Percentiles rank a stretch among this genome's conserved stretches.
These are phyloP conservation scores for Monosporascus sp. DNA, from an alignment of 2,329 filamentous ascomycete genomes.

Conservation along the genomic window DNA sequence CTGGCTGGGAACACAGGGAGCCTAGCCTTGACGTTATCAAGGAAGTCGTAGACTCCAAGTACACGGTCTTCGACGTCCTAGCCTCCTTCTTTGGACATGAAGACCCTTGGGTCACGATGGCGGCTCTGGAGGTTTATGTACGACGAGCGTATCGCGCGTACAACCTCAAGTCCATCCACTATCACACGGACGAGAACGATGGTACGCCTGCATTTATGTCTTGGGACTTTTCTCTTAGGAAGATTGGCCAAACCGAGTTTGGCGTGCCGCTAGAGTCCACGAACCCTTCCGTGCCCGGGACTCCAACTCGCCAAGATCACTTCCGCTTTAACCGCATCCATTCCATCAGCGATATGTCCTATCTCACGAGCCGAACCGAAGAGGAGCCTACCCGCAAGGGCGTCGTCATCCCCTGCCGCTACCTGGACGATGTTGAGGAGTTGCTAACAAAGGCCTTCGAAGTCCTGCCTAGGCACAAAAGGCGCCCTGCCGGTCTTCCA, in stretches of 20 bases:
- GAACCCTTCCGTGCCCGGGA: slow-evolving; percentile 78
- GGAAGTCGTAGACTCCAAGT: slow-evolving; percentile 97
- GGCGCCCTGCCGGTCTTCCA: slow-evolving; percentile 53
- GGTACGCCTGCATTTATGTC: slow-evolving; percentile 66
- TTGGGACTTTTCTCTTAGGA: slow-evolving; percentile 94
- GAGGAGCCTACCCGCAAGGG: slow-evolving; percentile 82
- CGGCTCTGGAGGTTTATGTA: slow-evolving; percentile 92
- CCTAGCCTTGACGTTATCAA: slow-evolving; percentile 87
- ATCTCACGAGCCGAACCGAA: slow-evolving; percentile 67
- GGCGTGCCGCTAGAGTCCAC: slow-evolving; percentile 75
- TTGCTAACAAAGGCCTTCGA: slow-evolving; percentile 79
- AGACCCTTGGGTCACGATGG: slow-evolving; percentile 89
- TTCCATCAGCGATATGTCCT: slow-evolving; percentile 96
- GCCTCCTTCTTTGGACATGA: slow-evolving; percentile 92
- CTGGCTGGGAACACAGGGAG: slow-evolving; percentile 92
- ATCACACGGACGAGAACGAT: slow-evolving; percentile 70
- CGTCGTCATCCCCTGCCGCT: slow-evolving; percentile 89
- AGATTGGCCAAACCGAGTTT: slow-evolving; percentile 87
- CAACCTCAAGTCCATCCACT: slow-evolving; percentile 81
- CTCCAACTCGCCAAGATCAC: slow-evolving; percentile 50
- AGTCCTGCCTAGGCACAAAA: slow-evolving; percentile 65
- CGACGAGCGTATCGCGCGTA: slow-evolving; percentile 97
- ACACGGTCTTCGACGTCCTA: slow-evolving; percentile 95
- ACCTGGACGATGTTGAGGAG: slow-evolving; percentile 91
- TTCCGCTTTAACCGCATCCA: slow-evolving; percentile 73